Conservation (phyloP, 2,329 filamentous ascomycete species). For the Dactylellina sp. region DNA sequence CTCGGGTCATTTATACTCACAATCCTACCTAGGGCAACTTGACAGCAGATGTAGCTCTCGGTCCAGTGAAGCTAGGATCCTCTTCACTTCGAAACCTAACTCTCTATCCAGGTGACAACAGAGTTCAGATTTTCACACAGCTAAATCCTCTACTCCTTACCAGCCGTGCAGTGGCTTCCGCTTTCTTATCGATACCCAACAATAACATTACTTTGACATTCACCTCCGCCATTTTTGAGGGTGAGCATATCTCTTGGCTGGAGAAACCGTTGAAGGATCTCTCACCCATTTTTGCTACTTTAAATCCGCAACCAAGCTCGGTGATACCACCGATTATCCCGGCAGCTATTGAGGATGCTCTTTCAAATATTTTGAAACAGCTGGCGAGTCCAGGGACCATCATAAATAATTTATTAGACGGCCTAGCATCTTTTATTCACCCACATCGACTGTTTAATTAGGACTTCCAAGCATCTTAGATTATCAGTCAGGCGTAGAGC, state of each 20-base stretch:
- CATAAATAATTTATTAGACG: background rate
- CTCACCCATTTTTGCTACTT: conserved; percentile 25
- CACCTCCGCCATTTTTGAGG: conserved; percentile 57
- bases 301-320: conserved; percentile 14
- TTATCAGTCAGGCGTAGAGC: no score
- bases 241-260: conserved; percentile 58
- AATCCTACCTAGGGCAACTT: conserved; percentile 70
- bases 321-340: background rate
- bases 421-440: no score
- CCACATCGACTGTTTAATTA: no score
- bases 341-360: background rate
- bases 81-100: conserved; percentile 71
- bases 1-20: background rate
- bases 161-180: conserved; percentile 64
- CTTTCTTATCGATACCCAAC: conserved; percentile 17
- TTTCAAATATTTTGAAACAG: background rate
- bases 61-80: conserved; percentile 68
- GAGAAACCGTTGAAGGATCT: conserved; percentile 52
- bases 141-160: conserved; percentile 65
- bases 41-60: conserved; percentile 71
- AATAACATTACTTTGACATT: conserved; percentile 53
- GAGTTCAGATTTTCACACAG: conserved; percentile 69
- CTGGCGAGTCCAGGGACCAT: background rate
- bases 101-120: conserved; percentile 72
- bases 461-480: no score